Percentiles rank a stretch among this genome's conserved stretches.
Conservation (phyloP, 495 filamentous ascomycete species). For the Penicillium dipodomyicola region DNA sequence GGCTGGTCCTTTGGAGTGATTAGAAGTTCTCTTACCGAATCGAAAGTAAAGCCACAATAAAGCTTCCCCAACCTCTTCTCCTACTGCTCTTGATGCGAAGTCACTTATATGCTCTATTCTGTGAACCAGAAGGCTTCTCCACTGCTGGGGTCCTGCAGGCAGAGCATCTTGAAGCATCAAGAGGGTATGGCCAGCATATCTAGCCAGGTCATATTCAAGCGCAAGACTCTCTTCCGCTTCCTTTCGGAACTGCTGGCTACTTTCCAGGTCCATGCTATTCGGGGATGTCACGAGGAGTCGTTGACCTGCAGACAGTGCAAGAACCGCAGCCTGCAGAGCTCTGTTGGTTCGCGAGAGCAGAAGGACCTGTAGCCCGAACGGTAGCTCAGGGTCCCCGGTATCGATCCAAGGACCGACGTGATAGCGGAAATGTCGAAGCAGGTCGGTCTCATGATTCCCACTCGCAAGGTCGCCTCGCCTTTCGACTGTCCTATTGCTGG, state of each 20-base stretch:
- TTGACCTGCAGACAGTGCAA: constrained; percentile 24
- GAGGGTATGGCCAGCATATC: constrained; percentile 15
- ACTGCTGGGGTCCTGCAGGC: constrained; percentile 19
- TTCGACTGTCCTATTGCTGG: background rate
- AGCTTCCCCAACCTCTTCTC: constrained; percentile 21
- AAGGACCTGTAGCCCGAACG: constrained; percentile 22
- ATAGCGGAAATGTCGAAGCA: constrained; percentile 30
- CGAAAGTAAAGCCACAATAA: constrained; percentile 27
- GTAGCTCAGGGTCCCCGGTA: constrained; percentile 25
- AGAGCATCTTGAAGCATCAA: constrained; percentile 23
- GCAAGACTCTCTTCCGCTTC: constrained; percentile 20
- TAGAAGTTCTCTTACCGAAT: constrained; percentile 13
- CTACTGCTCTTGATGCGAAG: background rate
- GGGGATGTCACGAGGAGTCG: constrained; percentile 13
- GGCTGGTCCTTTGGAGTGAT: background rate
- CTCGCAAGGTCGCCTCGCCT: background rate
- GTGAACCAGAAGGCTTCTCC: constrained; percentile 13
- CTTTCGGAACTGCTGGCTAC: constrained; percentile 18
- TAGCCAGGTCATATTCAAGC: constrained; percentile 15
- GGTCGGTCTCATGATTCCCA: constrained; percentile 23
- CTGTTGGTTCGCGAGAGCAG: constrained; percentile 25
- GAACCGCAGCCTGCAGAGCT: constrained; percentile 21
- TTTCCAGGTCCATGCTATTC: constrained; percentile 12
- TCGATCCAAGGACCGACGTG: constrained; percentile 30
- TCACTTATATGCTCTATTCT: constrained; percentile 7